Base-by-base conservation (phyloP, 2,329 filamentous ascomycete genomes). In the Cryphonectria carpinicola region DNA sequence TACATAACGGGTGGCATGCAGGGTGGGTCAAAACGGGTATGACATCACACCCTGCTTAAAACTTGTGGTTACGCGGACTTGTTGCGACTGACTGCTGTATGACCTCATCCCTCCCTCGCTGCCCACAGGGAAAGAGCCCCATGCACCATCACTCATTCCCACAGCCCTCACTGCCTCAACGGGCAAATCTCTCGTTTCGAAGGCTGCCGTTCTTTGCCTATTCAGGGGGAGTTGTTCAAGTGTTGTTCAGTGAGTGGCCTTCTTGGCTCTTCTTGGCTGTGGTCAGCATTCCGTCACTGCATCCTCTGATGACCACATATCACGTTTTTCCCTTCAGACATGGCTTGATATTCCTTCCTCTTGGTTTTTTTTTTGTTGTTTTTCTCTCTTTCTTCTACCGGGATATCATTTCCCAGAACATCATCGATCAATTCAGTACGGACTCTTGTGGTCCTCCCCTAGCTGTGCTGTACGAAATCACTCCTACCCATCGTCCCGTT, bases 21-120 rank as follows among this genome's bases (percentile, higher is more conserved):
- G 41, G 28, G 66, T 63, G 66, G 66, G 58, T 39, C 58, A 2
- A 28, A 17, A 37, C 22, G 6, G 66, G 46, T 52, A 68, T 68
- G 67, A 68, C 67, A 68, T 68, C 67, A 68, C 60, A 19, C 41
- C 17, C 5, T n/a, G 19, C 28, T 35, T 28, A 52, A 46, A 32
- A 28, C n/a, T 52, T 52, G 49, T 39, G 46, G 41, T 66, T 41
- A 32, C 64, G 22, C 49, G 32, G 32, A 39, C 49, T 25, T 25
- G 64, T 10, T 32, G 39, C 61, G 37, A 22, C 43, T 35, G 37
- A 22, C 43, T 35, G 22, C 6, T 28, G 39, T 66, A 66, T 66
- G 64, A 66, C 64, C 64, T 65, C 63, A 65, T 65, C 37, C 63
- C 63, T 52, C 19, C 63, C 63, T 66, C 32, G 22, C 43, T 17